Base-by-base conservation (phyloP, 2,329 filamentous ascomycete genomes). In the Aspergillus carbonarius region DNA sequence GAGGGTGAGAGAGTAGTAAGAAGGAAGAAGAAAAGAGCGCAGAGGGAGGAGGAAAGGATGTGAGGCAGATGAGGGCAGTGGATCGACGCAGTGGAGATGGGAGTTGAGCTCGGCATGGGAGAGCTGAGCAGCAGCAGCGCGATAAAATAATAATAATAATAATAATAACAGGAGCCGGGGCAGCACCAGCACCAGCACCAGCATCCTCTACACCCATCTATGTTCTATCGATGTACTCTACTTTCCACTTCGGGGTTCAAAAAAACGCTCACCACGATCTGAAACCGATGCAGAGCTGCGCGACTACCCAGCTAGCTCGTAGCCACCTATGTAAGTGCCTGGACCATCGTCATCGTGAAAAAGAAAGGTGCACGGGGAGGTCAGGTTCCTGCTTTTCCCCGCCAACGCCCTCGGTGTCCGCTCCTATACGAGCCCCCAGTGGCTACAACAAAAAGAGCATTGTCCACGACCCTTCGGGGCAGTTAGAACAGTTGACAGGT, bases 41-140 rank as follows among this genome's bases (percentile, higher is more conserved):
- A 46, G 48, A 40, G 9, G 8, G 30, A 32, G 23, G 37, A 47
- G 30, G 51, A 55, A 57, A 50, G 27, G 44, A 48, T 46, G 47
- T 49, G 50, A 52, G 50, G 46, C 39, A 57, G 55, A 59, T 54
- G 53, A 50, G 34, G 53, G 46, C 55, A 61, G 63, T 65, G 60
- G 63, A 65, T 66, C 63, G 60, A 61, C 59, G 54, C 46, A 42
- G 60, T 59, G 58, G 63, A 64, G 60, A 59, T 60, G 30, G 27
- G 51, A 56, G 46, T 51, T 35, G 18, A 58, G 51, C 58, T 58
- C 55, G 55, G 51, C 51, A 58, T 42, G 27, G 23, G 32, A 35
- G 30, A 46, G 53, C 39, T 42, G 30, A 35, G 15, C 34, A 39
- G 44, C 25, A 51, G 34, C 25, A 34, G 27, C n/a, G n/a, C 27